Evolutionary conservation across 805 yeast genomes (phyloP).

Genomic region (Saturnispora mendoncae): DNA sequence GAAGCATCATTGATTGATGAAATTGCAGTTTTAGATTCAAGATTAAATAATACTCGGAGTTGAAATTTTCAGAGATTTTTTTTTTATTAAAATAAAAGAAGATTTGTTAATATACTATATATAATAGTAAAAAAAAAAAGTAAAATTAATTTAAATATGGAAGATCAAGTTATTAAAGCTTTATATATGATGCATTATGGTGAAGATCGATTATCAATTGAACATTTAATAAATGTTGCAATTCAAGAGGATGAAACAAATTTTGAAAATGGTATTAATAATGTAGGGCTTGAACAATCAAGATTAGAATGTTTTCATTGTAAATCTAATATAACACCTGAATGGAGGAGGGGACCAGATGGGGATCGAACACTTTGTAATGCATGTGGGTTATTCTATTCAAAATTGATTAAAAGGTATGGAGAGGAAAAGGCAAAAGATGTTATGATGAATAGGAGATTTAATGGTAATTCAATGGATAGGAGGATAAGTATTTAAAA

Average conservation of each 20-base stretch:
- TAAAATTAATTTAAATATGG: conserved; percentile 11
- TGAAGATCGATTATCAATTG: neutral
- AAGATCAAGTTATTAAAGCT: conserved; percentile 25
- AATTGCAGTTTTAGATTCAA: conserved; percentile 69
- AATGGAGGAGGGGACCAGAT: conserved; percentile 77
- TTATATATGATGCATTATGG: conserved; percentile 22
- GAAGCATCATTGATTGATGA: conserved; percentile 87
- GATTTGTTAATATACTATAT: neutral
- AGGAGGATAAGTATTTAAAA: conserved; percentile 19
- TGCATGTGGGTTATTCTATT: conserved; percentile 73
- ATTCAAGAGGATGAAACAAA: neutral
- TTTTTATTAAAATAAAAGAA: neutral
- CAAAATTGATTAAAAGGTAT: conserved; percentile 51
- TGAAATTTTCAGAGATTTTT: neutral
- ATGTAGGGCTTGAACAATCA: no score
- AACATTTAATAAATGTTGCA: neutral
- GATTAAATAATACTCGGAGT: conserved; percentile 26
- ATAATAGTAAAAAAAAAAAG: neutral
- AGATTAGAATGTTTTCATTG: conserved; percentile 29
- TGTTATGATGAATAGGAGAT: conserved; percentile 28
- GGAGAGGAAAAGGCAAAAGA: conserved; percentile 46
- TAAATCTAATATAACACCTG: conserved; percentile 57
- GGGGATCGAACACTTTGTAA: conserved; percentile 72
- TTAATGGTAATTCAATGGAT: conserved; percentile 22
- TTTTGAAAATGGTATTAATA: no score